A percentile compares a stretch with the other conserved stretches of the same genome.
phyloP scores from a whole-genome alignment of 768 basidiomycete genomes.

The Coprinopsis marcescibilis region DNA sequence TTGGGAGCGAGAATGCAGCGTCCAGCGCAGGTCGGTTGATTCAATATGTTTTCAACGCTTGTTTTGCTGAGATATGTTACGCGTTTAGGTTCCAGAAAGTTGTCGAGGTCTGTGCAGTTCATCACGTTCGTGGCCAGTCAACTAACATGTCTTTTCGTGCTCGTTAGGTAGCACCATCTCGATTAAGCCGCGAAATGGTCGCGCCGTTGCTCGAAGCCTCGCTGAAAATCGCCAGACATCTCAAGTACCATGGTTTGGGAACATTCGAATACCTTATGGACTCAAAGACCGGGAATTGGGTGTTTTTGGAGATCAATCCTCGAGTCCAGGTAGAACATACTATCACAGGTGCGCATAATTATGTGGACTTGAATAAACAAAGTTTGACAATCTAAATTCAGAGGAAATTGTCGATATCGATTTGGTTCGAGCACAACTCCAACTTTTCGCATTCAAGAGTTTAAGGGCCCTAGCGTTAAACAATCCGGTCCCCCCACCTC shows the following conservation, averaged over 20 bases:
- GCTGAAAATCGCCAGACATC: conserved; percentile 68
- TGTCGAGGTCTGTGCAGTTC: conserved; percentile 70
- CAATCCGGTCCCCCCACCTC: conserved; percentile 61
- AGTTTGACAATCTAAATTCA: conserved; percentile 20
- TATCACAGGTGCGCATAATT: conserved; percentile 56
- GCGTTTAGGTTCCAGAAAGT: conserved; percentile 77
- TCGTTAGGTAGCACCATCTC: conserved; percentile 59
- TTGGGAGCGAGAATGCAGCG: conserved; percentile 90
- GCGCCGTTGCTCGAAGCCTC: conserved; percentile 69
- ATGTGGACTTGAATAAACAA: neutral
- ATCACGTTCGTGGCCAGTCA: no score
- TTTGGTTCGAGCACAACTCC: conserved; percentile 84
- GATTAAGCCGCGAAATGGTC: conserved; percentile 63
- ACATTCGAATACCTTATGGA: conserved; percentile 89
- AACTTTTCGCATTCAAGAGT: conserved; percentile 67
- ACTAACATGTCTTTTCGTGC: neutral
- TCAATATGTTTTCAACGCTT: no score
- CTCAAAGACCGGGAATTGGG: conserved; percentile 60
- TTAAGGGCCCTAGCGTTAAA: conserved; percentile 68
- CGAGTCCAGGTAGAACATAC: conserved; percentile 94
- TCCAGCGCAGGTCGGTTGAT: conserved; percentile 85
- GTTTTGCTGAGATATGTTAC: neutral
- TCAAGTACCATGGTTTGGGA: conserved; percentile 80
- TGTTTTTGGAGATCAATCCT: conserved; percentile 90
- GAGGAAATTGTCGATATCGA: conserved; percentile 90